phyloP scores from a whole-genome alignment of 768 basidiomycete genomes.

The Panaeolus cyanescens region DNA sequence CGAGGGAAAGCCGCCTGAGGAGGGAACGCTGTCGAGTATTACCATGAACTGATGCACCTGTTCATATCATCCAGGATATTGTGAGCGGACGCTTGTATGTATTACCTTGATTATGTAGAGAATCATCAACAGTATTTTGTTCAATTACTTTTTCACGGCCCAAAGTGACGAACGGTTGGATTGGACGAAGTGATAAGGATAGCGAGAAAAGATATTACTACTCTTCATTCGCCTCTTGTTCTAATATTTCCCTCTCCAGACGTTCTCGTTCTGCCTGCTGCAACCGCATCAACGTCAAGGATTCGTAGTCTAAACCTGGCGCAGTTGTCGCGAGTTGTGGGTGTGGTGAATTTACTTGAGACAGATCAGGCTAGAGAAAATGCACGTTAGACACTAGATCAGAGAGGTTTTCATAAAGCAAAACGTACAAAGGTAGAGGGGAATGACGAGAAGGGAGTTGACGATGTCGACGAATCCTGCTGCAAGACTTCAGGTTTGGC shows the following conservation, averaged over 20 bases:
- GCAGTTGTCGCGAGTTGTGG: conserved; percentile 19
- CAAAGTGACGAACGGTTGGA: neutral
- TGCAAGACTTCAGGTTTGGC: conserved; percentile 24
- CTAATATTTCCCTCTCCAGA: conserved; percentile 75
- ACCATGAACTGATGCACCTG: neutral
- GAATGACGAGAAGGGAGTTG: conserved; percentile 61
- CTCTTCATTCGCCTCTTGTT: conserved; percentile 57
- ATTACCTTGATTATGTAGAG: conserved; percentile 2
- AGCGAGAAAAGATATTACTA: conserved; percentile 2
- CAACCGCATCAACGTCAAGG: conserved; percentile 76
- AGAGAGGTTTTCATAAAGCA: neutral
- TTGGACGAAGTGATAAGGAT: neutral
- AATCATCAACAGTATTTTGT: neutral
- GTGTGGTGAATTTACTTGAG: conserved; percentile 16
- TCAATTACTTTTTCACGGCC: neutral
- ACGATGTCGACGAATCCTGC: conserved; percentile 28
- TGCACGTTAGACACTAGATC: conserved; percentile 11
- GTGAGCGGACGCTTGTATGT: neutral
- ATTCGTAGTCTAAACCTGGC: conserved; percentile 71
- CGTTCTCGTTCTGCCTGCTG: conserved; percentile 80
- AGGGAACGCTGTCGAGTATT: neutral
- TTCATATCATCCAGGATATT: neutral
- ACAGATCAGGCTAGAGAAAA: conserved; percentile 25
- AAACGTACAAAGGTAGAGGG: conserved; percentile 55
- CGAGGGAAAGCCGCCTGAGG: neutral